Percentiles rank a stretch among this genome's conserved stretches.
phyloP scores from a whole-genome alignment of 2,329 filamentous ascomycete species.

The Thermomyces lanuginosus region DNA sequence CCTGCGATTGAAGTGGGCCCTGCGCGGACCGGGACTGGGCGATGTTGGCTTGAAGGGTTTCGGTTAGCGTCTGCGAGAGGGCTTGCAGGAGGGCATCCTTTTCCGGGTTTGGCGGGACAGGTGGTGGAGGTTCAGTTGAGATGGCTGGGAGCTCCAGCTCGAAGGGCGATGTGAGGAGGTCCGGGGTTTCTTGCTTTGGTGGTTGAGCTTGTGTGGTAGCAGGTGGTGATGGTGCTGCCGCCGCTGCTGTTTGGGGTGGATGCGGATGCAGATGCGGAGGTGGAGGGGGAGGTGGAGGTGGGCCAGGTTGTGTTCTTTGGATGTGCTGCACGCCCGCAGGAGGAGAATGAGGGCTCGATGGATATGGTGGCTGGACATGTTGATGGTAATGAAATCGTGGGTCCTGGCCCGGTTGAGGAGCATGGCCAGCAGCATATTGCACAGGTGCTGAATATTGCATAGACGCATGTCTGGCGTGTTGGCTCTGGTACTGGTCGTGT shows the following conservation, averaged over 20 bases:
- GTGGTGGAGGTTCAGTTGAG: conserved; percentile 45
- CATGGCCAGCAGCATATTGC: conserved; percentile 1
- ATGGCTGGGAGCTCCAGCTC: conserved; percentile 40
- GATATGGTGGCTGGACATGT: conserved; percentile 1
- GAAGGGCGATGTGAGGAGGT: conserved; percentile 48
- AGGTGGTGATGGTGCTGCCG: conserved; percentile 3
- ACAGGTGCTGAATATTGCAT: neutral
- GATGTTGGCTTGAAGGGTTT: conserved; percentile 52
- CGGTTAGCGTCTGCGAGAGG: conserved; percentile 52
- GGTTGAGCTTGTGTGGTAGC: conserved; percentile 6
- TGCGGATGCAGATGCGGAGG: conserved; percentile 11
- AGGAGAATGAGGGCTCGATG: too few relatives aligned
- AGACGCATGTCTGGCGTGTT: neutral
- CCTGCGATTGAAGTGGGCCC: conserved; percentile 61
- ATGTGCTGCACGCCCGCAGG: conserved; percentile 1
- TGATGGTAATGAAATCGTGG: conserved; percentile 2
- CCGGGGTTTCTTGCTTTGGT: conserved; percentile 24
- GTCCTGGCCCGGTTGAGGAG: conserved; percentile 3
- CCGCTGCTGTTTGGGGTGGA: conserved; percentile 2
- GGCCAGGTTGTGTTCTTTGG: conserved; percentile 6
- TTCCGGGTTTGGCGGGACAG: conserved; percentile 87
- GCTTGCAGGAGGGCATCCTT: conserved; percentile 74
- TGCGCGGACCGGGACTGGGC: conserved; percentile 59
- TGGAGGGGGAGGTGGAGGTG: conserved; percentile 7
- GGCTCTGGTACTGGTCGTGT: conserved; percentile 1